phyloP scores from a whole-genome alignment of 805 yeast genomes.

The Metschnikowia peoriensis region DNA sequence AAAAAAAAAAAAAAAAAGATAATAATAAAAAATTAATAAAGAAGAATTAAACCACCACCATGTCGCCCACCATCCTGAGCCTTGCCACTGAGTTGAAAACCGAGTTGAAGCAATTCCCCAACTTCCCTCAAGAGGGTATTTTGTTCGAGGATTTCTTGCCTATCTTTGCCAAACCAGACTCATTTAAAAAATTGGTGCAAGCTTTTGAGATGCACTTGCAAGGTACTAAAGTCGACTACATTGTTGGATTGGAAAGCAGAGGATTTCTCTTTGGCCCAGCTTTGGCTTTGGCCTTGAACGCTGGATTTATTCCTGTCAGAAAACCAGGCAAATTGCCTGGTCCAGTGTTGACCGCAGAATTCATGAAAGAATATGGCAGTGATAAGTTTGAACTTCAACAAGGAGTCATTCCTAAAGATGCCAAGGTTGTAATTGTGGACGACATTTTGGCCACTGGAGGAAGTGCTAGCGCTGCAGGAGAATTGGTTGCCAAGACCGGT shows the following conservation, averaged over 20 bases:
- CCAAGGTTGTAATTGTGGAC: constrained; percentile 85
- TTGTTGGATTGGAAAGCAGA: constrained; percentile 94
- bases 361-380: constrained; percentile 87
- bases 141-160: constrained; percentile 96
- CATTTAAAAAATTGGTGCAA: constrained; percentile 75
- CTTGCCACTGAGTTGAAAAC: constrained; percentile 39
- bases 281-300: constrained; percentile 81
- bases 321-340: constrained; percentile 97
- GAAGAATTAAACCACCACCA: neutral
- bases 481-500: constrained; percentile 62
- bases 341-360: constrained; percentile 64
- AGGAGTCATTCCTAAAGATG: constrained; percentile 74
- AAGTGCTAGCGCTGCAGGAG: constrained; percentile 91
- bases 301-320: constrained; percentile 94
- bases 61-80: constrained; percentile 26
- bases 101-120: constrained; percentile 68
- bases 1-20: no score
- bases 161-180: constrained; percentile 76
- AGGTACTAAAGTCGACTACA: constrained; percentile 70
- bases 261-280: constrained; percentile 97
- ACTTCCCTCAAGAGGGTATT: constrained; percentile 91
- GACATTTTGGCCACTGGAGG: constrained; percentile 99
- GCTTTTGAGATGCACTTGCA: constrained; percentile 79
- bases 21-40: neutral
- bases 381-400: constrained; percentile 89